Conservation (phyloP, 108 stramenopile species). For the Cyclotella cryptica region DNA sequence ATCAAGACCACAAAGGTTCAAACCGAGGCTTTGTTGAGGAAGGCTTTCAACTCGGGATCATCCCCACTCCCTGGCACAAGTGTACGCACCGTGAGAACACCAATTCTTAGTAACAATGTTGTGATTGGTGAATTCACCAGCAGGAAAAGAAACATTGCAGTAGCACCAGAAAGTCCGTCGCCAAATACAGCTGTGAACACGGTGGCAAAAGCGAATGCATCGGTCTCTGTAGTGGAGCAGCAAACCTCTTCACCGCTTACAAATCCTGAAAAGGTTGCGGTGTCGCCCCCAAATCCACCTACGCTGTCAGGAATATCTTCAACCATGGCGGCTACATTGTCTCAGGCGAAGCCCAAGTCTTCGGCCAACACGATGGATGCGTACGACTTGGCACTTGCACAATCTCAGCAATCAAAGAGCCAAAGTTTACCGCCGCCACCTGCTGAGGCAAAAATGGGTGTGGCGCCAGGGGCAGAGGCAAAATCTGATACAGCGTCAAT, state of each 20-base stretch:
- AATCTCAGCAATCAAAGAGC: neutral
- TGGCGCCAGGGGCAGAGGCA: neutral
- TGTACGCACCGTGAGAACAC: conserved; percentile 16
- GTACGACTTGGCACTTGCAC: conserved; percentile 24
- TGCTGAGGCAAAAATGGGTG: neutral
- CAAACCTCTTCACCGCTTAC: neutral
- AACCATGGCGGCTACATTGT: neutral
- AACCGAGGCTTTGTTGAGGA: conserved; percentile 34
- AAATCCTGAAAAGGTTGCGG: neutral
- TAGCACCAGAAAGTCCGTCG: neutral
- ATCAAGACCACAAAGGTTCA: conserved; percentile 28
- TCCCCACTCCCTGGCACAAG: neutral
- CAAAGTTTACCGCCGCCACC: neutral
- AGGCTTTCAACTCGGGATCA: neutral
- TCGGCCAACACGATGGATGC: conserved; percentile 31
- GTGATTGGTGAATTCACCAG: conserved; percentile 25
- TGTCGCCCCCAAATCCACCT: conserved; percentile 1
- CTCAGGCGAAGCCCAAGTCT: neutral
- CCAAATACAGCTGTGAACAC: neutral
- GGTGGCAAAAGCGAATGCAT: neutral
- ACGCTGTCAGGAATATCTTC: neutral
- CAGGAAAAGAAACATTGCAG: conserved; percentile 16
- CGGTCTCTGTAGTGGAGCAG: neutral
- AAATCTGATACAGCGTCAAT: conserved; percentile 26
- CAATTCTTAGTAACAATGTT: conserved; percentile 10